These are phyloP conservation scores for Sporisorium sorghi DNA, from an alignment of 1,284 basidiomycete genomes.

Conservation along the genomic window DNA sequence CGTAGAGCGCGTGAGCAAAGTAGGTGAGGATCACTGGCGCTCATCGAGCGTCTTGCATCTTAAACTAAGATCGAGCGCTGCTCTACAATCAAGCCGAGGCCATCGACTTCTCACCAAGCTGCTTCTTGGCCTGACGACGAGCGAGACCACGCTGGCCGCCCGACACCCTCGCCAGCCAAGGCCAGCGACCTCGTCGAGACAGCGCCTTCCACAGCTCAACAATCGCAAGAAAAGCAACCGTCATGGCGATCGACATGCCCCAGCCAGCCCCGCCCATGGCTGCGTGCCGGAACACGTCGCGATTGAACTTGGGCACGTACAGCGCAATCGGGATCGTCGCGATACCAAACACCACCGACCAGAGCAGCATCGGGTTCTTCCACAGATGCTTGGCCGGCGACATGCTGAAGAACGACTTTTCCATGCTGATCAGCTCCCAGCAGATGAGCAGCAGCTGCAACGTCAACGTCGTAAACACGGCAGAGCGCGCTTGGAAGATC, in stretches of 20 bases:
- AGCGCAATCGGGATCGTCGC: conserved; percentile 60
- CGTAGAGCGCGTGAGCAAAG: too few species aligned
- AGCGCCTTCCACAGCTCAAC: conserved; percentile 63
- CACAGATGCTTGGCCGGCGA: conserved; percentile 55
- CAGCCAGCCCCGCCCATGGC: conserved; percentile 57
- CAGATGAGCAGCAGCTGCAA: conserved; percentile 60
- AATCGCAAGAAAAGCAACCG: conserved; percentile 40
- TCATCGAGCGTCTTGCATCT: too few species aligned
- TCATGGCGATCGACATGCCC: conserved; percentile 58
- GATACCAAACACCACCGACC: conserved; percentile 57
- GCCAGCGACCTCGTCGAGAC: conserved; percentile 55
- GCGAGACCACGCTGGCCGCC: conserved; percentile 55
- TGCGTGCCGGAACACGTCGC: conserved; percentile 58
- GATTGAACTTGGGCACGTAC: conserved; percentile 64
- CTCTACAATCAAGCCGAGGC: background rate
- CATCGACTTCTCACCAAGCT: conserved; percentile 14
- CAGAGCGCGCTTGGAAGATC: conserved; percentile 62
- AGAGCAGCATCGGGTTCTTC: conserved; percentile 60
- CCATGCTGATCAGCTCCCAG: conserved; percentile 63
- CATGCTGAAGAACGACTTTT: conserved; percentile 58
- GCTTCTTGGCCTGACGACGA: conserved; percentile 42
- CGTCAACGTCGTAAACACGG: conserved; percentile 60
- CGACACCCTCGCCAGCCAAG: conserved; percentile 59
- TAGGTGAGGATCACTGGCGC: too few species aligned
- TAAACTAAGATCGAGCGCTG: too few species aligned